Base-by-base conservation (phyloP, 805 yeast species). In the Metschnikowia drakensbergensis region DNA sequence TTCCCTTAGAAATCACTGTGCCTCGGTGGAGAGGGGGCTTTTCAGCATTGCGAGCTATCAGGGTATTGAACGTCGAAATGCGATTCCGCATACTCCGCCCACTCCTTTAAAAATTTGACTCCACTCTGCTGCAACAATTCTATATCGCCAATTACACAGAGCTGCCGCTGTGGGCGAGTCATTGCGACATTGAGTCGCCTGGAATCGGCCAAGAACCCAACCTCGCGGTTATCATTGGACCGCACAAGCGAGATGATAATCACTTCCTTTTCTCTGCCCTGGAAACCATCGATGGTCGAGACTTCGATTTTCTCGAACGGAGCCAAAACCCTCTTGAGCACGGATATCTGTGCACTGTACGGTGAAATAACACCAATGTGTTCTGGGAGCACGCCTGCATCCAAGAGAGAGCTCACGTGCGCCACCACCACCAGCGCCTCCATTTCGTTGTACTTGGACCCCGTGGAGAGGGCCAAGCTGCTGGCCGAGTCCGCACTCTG, bases 231-330 rank as follows among this genome's bases (percentile, higher is more conserved):
- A 22, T 78, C 83, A 63, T 92, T 92, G 35, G 94, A 84, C 54
- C 99, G 74, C 2, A 92, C 97, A 46, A 92, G 65, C 1, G 94
- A 77, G 9, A 94, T 68, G 1, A 92, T 75, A 5, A 92, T 89
- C 0, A 83, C 84, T 58, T 91, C 95, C 64, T 92, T 94, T 61
- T 92, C 99, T 52, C 97, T 73, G 1, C 99, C 99, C 69, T 92
- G 99, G 60, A 92, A 94, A 1, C 97, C 97, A 68, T 92, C 99
- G 4, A 92, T 92, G 0, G 97, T 88, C 4, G 96, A 81, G 0
- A 91, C 79, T 60, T 92, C 98, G 5, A 92, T 69, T 2, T 52
- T 60, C 0, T 77, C 74, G 7, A 32, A 43, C n/a, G 48, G 49
- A 1, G 49, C 52, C 42, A 67, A 69, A 17, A 53, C 45, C 3